phyloP scores from a whole-genome alignment of 2,329 filamentous ascomycete genomes.

The Fusarium tricinctum region DNA sequence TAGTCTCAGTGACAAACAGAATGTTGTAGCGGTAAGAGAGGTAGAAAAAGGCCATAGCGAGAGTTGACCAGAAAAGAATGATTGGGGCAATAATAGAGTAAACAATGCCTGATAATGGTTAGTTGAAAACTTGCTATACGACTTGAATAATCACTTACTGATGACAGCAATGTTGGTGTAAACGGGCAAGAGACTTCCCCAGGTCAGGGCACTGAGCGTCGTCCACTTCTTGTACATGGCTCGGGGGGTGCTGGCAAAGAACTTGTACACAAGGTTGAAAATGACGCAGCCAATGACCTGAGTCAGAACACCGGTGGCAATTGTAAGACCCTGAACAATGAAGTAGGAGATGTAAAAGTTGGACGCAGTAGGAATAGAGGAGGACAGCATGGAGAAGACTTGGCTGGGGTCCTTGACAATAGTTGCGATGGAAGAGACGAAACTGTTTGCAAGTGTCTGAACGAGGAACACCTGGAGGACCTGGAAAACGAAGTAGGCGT shows the following conservation, averaged over 20 bases:
- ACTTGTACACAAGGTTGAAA: constrained; percentile 75
- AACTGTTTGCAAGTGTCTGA: constrained; percentile 83
- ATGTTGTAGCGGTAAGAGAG: constrained; percentile 89
- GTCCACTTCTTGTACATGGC: constrained; percentile 83
- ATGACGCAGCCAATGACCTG: constrained; percentile 76
- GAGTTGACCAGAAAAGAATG: constrained; percentile 82
- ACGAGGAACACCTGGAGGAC: constrained; percentile 95
- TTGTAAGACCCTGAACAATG: constrained; percentile 83
- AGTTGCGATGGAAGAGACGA: constrained; percentile 74
- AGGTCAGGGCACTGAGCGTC: constrained; percentile 75
- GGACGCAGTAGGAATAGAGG: constrained; percentile 82
- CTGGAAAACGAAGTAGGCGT: constrained; percentile 91
- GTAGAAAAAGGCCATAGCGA: constrained; percentile 85
- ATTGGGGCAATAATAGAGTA: constrained; percentile 89
- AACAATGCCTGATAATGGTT: constrained; percentile 67
- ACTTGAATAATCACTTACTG: constrained; percentile 57
- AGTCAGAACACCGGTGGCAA: constrained; percentile 79
- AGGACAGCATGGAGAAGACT: constrained; percentile 75
- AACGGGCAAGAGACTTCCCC: constrained; percentile 82
- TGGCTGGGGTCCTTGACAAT: constrained; percentile 73
- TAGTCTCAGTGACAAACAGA: constrained; percentile 82
- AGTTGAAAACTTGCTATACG: constrained; percentile 17
- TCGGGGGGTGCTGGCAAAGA: constrained; percentile 81
- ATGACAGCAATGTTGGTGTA: constrained; percentile 82
- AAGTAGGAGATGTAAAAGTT: constrained; percentile 97